Conservation (phyloP, 1,284 basidiomycete species). For the Fistulinella staudtii region DNA sequence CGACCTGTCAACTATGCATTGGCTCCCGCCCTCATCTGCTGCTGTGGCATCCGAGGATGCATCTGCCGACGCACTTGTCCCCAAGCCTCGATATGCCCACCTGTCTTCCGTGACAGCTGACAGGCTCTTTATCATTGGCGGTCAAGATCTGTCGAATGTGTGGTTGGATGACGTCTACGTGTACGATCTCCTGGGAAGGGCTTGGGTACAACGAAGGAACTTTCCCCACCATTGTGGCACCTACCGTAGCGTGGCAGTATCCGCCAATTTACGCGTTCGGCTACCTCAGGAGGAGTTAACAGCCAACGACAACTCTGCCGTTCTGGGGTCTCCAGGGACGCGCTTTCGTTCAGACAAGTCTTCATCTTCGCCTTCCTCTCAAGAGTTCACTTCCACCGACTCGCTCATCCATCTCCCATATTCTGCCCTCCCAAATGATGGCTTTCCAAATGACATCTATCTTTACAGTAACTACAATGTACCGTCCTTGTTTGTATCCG, state of each 20-base stretch:
- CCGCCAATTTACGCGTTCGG: conserved; percentile 63
- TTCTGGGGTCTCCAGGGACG: conserved; percentile 52
- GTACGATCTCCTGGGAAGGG: conserved; percentile 67
- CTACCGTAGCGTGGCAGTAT: conserved; percentile 85
- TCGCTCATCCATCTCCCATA: conserved; percentile 70
- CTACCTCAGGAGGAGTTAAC: conserved; percentile 60
- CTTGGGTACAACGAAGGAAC: conserved; percentile 76
- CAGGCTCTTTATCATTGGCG: conserved; percentile 89
- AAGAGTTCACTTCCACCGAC: conserved; percentile 54
- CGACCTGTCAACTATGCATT: conserved; percentile 65
- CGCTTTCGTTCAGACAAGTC: conserved; percentile 51
- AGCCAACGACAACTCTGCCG: conserved; percentile 36
- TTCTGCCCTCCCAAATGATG: conserved; percentile 64
- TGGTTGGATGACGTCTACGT: conserved; percentile 92
- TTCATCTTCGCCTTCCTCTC: conserved; percentile 32
- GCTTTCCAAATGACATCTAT: conserved; percentile 74
- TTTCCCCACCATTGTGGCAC: conserved; percentile 90
- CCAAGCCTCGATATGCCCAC: conserved; percentile 87
- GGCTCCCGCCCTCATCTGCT: conserved; percentile 56
- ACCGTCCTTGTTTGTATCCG: conserved; percentile 30
- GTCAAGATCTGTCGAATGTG: conserved; percentile 86
- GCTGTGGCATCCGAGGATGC: conserved; percentile 29
- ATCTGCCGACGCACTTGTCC: conserved; percentile 46
- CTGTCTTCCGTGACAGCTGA: conserved; percentile 80
- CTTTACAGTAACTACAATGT: conserved; percentile 90